Evolutionary conservation across 1,139 yeast species (phyloP).

Genomic region (Yamadazyma blattariae): DNA sequence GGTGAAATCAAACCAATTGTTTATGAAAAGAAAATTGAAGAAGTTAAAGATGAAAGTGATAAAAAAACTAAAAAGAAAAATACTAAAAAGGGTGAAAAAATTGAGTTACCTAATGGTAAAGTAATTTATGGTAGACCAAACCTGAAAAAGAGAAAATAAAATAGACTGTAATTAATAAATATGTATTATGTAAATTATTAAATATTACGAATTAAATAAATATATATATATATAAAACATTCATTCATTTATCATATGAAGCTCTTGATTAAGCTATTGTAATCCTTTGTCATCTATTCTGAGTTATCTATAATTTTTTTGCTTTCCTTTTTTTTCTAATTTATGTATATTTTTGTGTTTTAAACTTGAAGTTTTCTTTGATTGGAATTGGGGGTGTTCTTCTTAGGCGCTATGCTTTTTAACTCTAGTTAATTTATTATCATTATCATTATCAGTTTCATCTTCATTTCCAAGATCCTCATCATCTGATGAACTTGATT

Average conservation of each 20-base stretch:
- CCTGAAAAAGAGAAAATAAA: constrained; percentile 15
- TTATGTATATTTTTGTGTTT: too few species aligned
- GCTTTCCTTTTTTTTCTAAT: too few species aligned
- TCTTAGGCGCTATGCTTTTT: constrained; percentile 39
- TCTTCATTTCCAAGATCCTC: constrained; percentile 13
- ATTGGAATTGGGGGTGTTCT: too few species aligned
- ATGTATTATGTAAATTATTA: constrained; percentile 5
- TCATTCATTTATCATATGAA: too few species aligned
- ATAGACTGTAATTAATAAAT: not conserved
- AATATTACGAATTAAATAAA: not conserved
- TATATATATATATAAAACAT: not conserved
- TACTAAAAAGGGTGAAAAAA: constrained; percentile 40
- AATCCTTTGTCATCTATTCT: too few species aligned
- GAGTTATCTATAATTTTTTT: too few species aligned
- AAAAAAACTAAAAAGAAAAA: constrained; percentile 26
- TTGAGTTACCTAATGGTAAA: constrained; percentile 59
- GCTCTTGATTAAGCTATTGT: too few species aligned
- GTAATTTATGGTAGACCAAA: constrained; percentile 46
- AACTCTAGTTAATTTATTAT: constrained; percentile 35
- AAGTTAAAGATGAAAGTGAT: constrained; percentile 6
- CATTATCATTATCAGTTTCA: constrained; percentile 15
- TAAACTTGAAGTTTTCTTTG: too few species aligned
- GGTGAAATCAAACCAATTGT: constrained; percentile 21
- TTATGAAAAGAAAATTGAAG: constrained; percentile 12
- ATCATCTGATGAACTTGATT: constrained; percentile 37